phyloP scores from a whole-genome alignment of 225 moss, liverwort and hornwort genomes.

The Bryoerythrophyllum caledonicum region DNA sequence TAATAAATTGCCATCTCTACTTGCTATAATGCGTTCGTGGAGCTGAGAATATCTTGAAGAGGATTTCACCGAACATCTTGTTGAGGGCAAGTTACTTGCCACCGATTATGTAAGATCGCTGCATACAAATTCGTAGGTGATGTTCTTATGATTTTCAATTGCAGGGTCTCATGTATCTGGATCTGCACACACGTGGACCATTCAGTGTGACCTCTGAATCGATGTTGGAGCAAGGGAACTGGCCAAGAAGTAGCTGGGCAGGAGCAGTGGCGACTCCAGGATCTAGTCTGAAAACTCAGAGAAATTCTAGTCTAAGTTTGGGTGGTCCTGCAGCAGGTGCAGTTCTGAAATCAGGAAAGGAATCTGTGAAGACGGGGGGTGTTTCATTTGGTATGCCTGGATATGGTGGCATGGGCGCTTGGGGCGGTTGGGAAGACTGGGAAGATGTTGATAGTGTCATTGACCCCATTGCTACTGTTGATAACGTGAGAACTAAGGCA shows the following conservation, averaged over 20 bases:
- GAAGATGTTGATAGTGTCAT: constrained; percentile 62
- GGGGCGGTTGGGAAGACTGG: constrained; percentile 77
- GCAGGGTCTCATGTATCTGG: constrained; percentile 66
- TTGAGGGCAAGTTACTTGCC: too few species aligned
- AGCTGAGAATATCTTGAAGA: constrained; percentile 19
- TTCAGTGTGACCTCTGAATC: constrained; percentile 47
- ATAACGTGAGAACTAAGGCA: constrained; percentile 68
- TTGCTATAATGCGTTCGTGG: too few species aligned
- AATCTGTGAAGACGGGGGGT: constrained; percentile 45
- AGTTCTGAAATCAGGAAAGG: constrained; percentile 45
- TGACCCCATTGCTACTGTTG: constrained; percentile 67
- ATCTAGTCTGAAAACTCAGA: constrained; percentile 40
- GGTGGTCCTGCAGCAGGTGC: constrained; percentile 40
- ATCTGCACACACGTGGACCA: constrained; percentile 48
- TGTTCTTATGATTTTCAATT: too few species aligned
- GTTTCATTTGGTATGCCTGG: constrained; percentile 73
- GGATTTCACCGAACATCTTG: constrained; percentile 15
- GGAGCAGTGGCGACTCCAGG: constrained; percentile 60
- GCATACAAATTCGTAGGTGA: constrained; percentile 3
- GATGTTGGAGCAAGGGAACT: constrained; percentile 51
- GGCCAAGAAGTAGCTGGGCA: constrained; percentile 68
- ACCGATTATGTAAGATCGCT: too few species aligned
- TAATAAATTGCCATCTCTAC: too few species aligned
- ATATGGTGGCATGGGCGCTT: constrained; percentile 72
- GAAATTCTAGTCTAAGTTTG: constrained; percentile 34